Percentiles rank a stretch among this genome's conserved stretches.
Evolutionary conservation across 2,329 filamentous ascomycete species (phyloP).

Genomic region (Sporothrix sp.): DNA sequence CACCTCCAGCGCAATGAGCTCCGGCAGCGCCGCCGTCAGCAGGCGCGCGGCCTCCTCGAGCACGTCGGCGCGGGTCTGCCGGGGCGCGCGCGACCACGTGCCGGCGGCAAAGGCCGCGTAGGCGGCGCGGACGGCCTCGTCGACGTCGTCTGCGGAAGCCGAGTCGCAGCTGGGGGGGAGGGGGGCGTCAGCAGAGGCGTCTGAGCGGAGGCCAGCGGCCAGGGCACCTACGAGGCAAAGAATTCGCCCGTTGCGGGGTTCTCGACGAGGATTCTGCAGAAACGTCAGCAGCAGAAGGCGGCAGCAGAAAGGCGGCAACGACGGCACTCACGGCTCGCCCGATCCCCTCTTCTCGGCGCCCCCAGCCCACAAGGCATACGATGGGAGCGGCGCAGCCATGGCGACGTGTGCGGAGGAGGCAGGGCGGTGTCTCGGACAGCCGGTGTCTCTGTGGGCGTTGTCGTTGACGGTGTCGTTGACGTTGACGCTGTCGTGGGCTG

Average conservation of each 20-base stretch:
- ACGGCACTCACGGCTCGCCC: slow-evolving; percentile 17
- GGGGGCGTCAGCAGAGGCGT: background rate
- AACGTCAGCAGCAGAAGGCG: background rate
- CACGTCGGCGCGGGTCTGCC: slow-evolving; percentile 50
- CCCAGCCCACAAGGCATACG: slow-evolving; percentile 16
- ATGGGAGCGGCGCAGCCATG: background rate
- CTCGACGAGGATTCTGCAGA: slow-evolving; percentile 21
- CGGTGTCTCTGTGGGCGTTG: too few relatives aligned
- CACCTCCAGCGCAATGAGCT: slow-evolving; percentile 54
- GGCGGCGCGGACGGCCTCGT: slow-evolving; percentile 31
- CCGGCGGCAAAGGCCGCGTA: slow-evolving; percentile 40
- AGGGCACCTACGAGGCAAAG: slow-evolving; percentile 18
- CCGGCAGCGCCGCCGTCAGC: slow-evolving; percentile 41
- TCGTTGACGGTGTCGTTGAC: too few relatives aligned
- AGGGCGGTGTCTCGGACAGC: background rate
- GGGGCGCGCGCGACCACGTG: slow-evolving; percentile 46
- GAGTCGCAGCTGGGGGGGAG: slow-evolving; percentile 35
- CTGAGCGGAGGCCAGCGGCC: background rate
- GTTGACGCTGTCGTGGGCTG: too few relatives aligned
- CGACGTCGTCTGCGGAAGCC: slow-evolving; percentile 36
- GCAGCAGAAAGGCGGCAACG: background rate
- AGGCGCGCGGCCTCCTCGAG: slow-evolving; percentile 50
- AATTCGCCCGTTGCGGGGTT: slow-evolving; percentile 22
- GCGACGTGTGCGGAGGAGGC: too few relatives aligned
- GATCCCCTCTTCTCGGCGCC: slow-evolving; percentile 15